Base-by-base conservation (phyloP, 805 yeast genomes). In the Blastobotrys mokoenaii region DNA sequence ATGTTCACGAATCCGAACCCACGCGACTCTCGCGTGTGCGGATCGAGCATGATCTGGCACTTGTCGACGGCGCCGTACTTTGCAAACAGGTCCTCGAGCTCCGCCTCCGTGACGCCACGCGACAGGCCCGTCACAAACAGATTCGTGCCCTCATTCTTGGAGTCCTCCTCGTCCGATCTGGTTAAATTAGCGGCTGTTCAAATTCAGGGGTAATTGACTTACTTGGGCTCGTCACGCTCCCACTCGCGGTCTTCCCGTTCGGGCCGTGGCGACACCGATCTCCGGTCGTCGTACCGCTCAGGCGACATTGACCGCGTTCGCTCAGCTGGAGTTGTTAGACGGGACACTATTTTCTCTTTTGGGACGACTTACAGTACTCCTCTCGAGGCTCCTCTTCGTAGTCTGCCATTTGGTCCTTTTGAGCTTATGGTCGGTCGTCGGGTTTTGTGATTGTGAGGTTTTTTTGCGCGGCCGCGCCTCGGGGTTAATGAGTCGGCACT, bases 1-100 rank as follows among this genome's bases (percentile, higher is more conserved):
- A 73, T 72, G 38, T 69, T 62, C 16, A 74, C 72, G 50, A 75
- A 75, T 7, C 79, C 80, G 56, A 71, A 74, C 1, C 79, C 79
- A 47, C 74, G 67, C 6, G 75, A 64, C 22, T 58, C 66, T 2
- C 66, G 61, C 1, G 76, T 64, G 36, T 58, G 65, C 0, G 71
- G 67, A 55, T 75, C 79, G 10, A 55, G 40, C 69, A 75, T 71
- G 42, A 75, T 65, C 46, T 70, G 73, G 29, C 50, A 42, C 40
- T 52, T 55, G 22, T 45, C 55, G 30, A 64, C 60, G 12, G 47
- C 39, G 31, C 67, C 68, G 41, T 46, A 51, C 38, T 56, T 54
- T 22, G 48, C 37, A 44, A 64, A 63, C 34, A 63, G 43, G 3
- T 53, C 62, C 30, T 45, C 49, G 15, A 63, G 51, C 30, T 54